phyloP scores from a whole-genome alignment of 2,329 filamentous ascomycete genomes.

The Aspergillus melleus region DNA sequence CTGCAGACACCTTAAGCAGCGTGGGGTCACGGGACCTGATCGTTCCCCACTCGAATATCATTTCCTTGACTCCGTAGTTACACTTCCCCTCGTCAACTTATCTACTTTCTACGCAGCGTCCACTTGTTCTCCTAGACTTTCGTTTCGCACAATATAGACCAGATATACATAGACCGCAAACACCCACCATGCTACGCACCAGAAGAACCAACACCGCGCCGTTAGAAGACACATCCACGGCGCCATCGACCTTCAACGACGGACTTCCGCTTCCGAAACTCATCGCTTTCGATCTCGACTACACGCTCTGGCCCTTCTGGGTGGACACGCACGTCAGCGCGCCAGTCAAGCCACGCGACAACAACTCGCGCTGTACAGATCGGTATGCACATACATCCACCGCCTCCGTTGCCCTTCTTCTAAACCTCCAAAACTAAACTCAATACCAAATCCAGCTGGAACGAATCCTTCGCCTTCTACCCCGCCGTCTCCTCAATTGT shows the following conservation, averaged over 20 bases:
- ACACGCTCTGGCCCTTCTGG: conserved; percentile 99
- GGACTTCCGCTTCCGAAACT: conserved; percentile 74
- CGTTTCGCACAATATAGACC: neutral
- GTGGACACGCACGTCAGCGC: conserved; percentile 86
- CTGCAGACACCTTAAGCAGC: neutral
- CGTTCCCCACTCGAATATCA: too few species aligned
- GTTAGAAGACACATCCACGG: conserved; percentile 37
- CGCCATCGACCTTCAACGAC: conserved; percentile 61
- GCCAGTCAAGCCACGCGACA: conserved; percentile 66
- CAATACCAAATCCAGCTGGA: conserved; percentile 40
- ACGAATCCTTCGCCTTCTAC: conserved; percentile 72
- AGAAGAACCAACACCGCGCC: conserved; percentile 37
- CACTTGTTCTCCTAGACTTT: too few species aligned
- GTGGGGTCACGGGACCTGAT: neutral
- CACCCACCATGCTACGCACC: conserved; percentile 31
- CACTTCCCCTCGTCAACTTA: too few species aligned
- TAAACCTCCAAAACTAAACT: neutral
- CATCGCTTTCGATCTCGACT: conserved; percentile 93
- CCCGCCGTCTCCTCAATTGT: conserved; percentile 67
- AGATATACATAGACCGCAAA: neutral
- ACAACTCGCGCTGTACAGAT: conserved; percentile 47
- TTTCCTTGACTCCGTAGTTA: too few species aligned
- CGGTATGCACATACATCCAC: too few species aligned
- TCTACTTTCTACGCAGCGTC: too few species aligned
- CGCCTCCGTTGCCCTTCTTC: too few species aligned